Base-by-base conservation (phyloP, 352 stramenopile species). In the Lagenidium sp. region DNA sequence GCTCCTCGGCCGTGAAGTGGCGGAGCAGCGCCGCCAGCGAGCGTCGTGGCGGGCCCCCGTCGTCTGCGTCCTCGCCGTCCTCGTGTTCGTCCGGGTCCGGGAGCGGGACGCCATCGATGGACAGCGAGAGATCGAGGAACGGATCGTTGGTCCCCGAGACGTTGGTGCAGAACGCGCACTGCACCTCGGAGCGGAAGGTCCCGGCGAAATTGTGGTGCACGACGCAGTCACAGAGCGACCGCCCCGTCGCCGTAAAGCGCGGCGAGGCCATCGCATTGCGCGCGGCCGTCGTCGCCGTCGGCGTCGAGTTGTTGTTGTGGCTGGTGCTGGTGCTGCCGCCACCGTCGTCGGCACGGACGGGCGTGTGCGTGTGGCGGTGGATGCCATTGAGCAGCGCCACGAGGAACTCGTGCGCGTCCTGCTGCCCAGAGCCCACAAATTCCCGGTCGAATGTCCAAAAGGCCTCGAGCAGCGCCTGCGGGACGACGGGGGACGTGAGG, bases 381-480 rank as follows among this genome's bases (percentile, higher is more conserved):
- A 92, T 44, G 4, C 64, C 64, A n/a, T 66, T 70, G 16, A 88
- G 39, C 16, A 92, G 42, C 20, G 74, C 59, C 34, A 84, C 66
- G 18, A 89, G 56, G 32, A 92, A 64, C 51, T 87, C 76, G 49
- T 85, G 71, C 19, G 79, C 79, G 49, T 92, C 79, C 29, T 92
- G 79, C 46, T 92, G 79, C 18, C 74, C 60, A 18, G 65, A 64
- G 35, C 70, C 59, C 23, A 82, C 63, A 36, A 84, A 80, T 11
- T 58, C 66, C 4, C 58, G 63, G 20, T 69, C 64, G n/a, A 67
- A 69, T 22, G 46, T 56, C 71, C 65, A 85, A 45, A 81, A 65
- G 8, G 65, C 62, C 43, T 85, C 73, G 19, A 86, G 45, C 8
- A 87, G 61, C 18, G 64, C 66, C 50, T 85, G 70, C 1, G 72